A percentile compares a stretch with the other conserved stretches of the same genome.
phyloP scores from a whole-genome alignment of 495 filamentous ascomycete genomes.

The Lepraria neglecta region DNA sequence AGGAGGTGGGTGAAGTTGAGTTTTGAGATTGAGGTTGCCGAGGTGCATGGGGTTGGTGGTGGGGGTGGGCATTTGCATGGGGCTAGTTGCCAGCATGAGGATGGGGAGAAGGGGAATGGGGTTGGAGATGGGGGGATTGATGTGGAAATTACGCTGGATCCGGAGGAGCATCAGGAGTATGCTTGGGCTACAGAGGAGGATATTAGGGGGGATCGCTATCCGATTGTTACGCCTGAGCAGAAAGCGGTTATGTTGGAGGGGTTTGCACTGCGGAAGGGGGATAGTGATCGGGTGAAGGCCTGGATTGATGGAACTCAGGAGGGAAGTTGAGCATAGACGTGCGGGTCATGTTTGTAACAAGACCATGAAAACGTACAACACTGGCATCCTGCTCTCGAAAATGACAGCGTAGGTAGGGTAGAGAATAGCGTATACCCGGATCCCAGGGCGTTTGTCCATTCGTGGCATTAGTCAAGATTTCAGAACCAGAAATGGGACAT shows the following conservation, averaged over 20 bases:
- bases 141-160: conserved; percentile 35
- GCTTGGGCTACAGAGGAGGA: conserved; percentile 44
- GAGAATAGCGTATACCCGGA: too few relatives aligned
- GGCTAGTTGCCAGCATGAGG: too few relatives aligned
- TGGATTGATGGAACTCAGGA: neutral
- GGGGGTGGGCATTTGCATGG: too few relatives aligned
- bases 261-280: conserved; percentile 10
- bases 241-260: conserved; percentile 17
- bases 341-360: too few relatives aligned
- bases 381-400: too few relatives aligned
- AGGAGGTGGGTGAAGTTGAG: conserved; percentile 31
- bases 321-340: too few relatives aligned
- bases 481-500: neutral
- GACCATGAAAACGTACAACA: too few relatives aligned
- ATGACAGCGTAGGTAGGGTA: too few relatives aligned
- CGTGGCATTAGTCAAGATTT: too few relatives aligned
- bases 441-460: too few relatives aligned
- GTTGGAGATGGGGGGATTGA: conserved; percentile 22
- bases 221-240: conserved; percentile 7
- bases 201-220: neutral
- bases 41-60: conserved; percentile 3
- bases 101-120: neutral
- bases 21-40: conserved; percentile 34
- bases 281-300: neutral
- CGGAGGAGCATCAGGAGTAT: conserved; percentile 41